These are phyloP conservation scores for Buxus sempervirens DNA, from an alignment of 164 flowering plant genomes.

Conservation along the genomic window DNA sequence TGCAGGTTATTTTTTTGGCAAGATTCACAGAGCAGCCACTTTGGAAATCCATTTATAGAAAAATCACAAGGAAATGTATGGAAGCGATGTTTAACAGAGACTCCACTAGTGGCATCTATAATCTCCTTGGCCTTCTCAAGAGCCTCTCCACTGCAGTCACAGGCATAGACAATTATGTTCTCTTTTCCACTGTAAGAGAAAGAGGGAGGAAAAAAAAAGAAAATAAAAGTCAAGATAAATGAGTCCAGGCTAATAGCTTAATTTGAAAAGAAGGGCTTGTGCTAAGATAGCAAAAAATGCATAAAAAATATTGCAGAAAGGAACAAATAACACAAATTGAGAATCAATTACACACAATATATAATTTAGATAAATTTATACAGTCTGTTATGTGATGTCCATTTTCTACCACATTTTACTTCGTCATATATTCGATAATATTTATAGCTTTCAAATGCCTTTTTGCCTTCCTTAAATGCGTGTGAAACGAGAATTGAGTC, in stretches of 20 bases:
- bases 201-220: too few relatives aligned
- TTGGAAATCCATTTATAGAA: constrained; percentile 52
- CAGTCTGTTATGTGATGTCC: neutral
- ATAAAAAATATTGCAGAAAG: neutral
- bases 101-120: constrained; percentile 26
- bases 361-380: too few relatives aligned
- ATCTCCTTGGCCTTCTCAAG: constrained; percentile 62
- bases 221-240: neutral
- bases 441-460: neutral
- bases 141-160: constrained; percentile 80
- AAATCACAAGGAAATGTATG: constrained; percentile 72
- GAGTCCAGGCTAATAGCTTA: neutral
- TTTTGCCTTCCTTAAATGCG: neutral
- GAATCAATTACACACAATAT: neutral
- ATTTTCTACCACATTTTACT: neutral
- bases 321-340: neutral
- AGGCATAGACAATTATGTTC: constrained; percentile 58
- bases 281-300: neutral
- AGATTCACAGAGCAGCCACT: constrained; percentile 59
- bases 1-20: constrained; percentile 29
- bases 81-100: constrained; percentile 41
- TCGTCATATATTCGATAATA: neutral
- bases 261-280: neutral
- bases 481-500: too few relatives aligned
- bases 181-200: constrained; percentile 44